Base-by-base conservation (phyloP, 2,329 filamentous ascomycete species). In the Aspergillus fumigatus region DNA sequence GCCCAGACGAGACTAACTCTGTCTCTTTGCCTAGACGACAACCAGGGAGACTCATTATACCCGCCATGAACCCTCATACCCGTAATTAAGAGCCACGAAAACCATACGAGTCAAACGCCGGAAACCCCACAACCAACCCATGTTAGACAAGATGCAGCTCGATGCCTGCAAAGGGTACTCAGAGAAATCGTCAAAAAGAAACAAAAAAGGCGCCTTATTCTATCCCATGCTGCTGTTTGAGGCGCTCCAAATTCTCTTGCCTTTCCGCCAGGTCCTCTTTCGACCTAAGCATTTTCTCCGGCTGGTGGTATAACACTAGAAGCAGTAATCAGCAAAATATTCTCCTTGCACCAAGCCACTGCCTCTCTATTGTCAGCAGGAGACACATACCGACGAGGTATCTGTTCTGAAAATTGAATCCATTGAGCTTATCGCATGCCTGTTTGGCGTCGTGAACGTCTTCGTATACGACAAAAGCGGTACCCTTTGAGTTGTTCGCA, bases 361-460 rank as follows among this genome's bases (percentile, higher is more conserved):
- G 10, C 43, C 48, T 10, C n/a, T 23, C 25, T n/a, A 8, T 26
- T 17, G 5, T 19, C 32, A 25, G 10, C 8, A 29, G 7, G 25
- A 26, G 43, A 48, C 29, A 86, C 90, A 60, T 85, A 95, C 91
- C 92, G 72, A 99, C 94, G 69, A 99, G 90, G 79, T 99, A 99
- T 75, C 94, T 89, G 80, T 93, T 96, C 82, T 99, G 94, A 78
- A 99, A 99, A 82, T 99, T 99, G 87, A 96, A 99, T 75, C 94
- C 94, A 82, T 99, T 99, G 76, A 99, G 84, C 82, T 97, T 97
- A 82, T 99, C 94, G 83, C 94, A 97, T 73, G 94, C 94, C 79
- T 92, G 88, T 82, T 99, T 99, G 66, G 94, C 92, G 83, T 99
- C 94, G 84, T 94, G 89, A 67, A 97, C 93, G 84, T 99, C 94